Evolutionary conservation across 2,329 filamentous ascomycete genomes (phyloP).

Genomic region (Cadophora malorum): DNA sequence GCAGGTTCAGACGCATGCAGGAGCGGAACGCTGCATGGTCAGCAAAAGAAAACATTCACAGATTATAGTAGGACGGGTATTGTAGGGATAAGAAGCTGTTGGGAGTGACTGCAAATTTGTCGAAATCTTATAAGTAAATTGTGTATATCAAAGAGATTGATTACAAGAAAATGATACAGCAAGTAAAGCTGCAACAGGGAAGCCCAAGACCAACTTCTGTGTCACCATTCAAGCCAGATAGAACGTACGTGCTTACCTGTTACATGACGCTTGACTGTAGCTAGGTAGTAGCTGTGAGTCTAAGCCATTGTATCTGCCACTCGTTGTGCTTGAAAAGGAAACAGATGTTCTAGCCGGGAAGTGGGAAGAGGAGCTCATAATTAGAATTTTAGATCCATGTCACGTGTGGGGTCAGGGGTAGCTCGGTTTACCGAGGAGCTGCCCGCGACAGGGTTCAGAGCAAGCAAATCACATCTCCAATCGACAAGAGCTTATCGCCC

Average conservation of each 20-base stretch:
- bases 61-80: background rate
- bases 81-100: background rate
- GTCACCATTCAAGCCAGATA: background rate
- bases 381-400: background rate
- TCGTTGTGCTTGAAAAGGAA: background rate
- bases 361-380: no score
- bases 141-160: background rate
- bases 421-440: background rate
- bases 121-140: no score
- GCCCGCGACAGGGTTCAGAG: conserved; percentile 2
- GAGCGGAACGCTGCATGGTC: conserved; percentile 8
- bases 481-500: background rate
- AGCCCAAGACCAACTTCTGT: background rate
- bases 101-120: background rate
- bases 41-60: background rate
- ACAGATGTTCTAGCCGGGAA: no score
- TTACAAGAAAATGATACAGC: background rate
- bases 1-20: background rate
- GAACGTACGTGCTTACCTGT: background rate
- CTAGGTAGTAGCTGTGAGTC: background rate
- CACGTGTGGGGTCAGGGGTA: background rate
- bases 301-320: background rate
- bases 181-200: background rate
- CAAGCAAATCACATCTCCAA: conserved; percentile 1
- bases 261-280: background rate